A percentile compares a stretch with the other conserved stretches of the same genome.
These are phyloP conservation scores for Tylopilus rubrobrunneus DNA, from an alignment of 768 basidiomycete genomes.

Conservation along the genomic window DNA sequence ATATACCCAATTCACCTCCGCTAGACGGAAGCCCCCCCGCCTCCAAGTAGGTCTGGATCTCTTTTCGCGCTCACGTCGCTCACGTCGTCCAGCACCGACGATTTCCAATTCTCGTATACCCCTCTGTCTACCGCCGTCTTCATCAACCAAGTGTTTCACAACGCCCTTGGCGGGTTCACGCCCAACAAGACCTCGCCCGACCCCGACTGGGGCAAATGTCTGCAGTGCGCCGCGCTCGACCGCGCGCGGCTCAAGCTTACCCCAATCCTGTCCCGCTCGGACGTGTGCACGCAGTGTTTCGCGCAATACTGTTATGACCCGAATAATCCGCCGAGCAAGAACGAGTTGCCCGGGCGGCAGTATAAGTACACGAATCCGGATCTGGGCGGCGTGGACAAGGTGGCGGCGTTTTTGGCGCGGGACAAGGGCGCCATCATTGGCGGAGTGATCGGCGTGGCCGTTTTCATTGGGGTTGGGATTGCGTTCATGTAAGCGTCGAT, in stretches of 20 bases:
- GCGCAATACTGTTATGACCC: conserved; percentile 54
- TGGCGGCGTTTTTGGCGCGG: conserved; percentile 39
- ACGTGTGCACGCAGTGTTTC: conserved; percentile 58
- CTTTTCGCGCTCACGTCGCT: conserved; percentile 4
- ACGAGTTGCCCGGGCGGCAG: conserved; percentile 36
- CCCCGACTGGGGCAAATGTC: conserved; percentile 48
- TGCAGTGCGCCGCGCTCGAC: conserved; percentile 63
- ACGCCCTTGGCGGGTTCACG: conserved; percentile 55
- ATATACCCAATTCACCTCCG: conserved; percentile 76
- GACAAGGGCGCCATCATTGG: conserved; percentile 50
- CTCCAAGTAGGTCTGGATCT: conserved; percentile 47
- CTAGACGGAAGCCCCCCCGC: conserved; percentile 56
- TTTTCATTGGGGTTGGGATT: conserved; percentile 36
- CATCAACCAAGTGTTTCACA: conserved; percentile 56
- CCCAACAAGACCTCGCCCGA: conserved; percentile 58
- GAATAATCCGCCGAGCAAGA: conserved; percentile 56
- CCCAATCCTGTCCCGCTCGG: conserved; percentile 37
- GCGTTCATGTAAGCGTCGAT: conserved; percentile 32
- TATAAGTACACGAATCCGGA: conserved; percentile 52
- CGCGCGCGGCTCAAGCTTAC: conserved; percentile 43
- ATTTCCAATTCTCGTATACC: conserved; percentile 61
- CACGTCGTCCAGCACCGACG: conserved; percentile 40
- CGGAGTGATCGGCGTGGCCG: conserved; percentile 40
- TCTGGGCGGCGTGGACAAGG: conserved; percentile 42
- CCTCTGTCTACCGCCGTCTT: conserved; percentile 50